A percentile compares a stretch with the other conserved stretches of the same genome.
Evolutionary conservation across 805 yeast species (phyloP).

Genomic region (Zygoascus bituminiphila): DNA sequence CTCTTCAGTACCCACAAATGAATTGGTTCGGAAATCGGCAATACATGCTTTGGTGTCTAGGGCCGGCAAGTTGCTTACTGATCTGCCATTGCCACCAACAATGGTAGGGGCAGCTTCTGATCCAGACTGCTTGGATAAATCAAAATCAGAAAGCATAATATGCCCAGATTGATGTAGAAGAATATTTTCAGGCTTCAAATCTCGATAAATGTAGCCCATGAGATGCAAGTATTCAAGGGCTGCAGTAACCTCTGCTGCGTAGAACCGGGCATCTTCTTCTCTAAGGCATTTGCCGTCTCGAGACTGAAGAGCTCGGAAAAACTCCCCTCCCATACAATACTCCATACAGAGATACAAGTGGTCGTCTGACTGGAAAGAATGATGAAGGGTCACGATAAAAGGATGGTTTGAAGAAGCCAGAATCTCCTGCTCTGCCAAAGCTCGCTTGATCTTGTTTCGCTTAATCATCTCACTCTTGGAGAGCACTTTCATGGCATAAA

Average conservation of each 20-base stretch:
- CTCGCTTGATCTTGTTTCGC: conserved; percentile 89
- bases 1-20: conserved; percentile 98
- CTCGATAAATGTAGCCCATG: conserved; percentile 96
- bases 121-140: conserved; percentile 81
- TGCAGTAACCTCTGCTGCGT: conserved; percentile 95
- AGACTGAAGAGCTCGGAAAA: conserved; percentile 91
- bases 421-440: conserved; percentile 93
- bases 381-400: conserved; percentile 90
- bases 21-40: conserved; percentile 93
- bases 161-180: conserved; percentile 94
- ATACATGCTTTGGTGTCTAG: conserved; percentile 91
- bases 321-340: conserved; percentile 99
- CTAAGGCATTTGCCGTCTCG: conserved; percentile 75
- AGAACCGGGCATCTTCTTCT: conserved; percentile 85
- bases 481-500: conserved; percentile 89
- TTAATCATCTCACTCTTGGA: conserved; percentile 90
- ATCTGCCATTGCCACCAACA: conserved; percentile 30
- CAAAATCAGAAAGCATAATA: conserved; percentile 95
- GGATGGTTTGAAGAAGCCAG: conserved; percentile 94
- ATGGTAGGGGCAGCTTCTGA: conserved; percentile 70
- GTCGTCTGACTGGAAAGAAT: conserved; percentile 92
- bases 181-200: conserved; percentile 93
- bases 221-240: conserved; percentile 92
- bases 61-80: conserved; percentile 42
- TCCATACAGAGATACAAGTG: conserved; percentile 93